phyloP scores from a whole-genome alignment of 352 stramenopile genomes.

The Phytophthora brassicae region DNA sequence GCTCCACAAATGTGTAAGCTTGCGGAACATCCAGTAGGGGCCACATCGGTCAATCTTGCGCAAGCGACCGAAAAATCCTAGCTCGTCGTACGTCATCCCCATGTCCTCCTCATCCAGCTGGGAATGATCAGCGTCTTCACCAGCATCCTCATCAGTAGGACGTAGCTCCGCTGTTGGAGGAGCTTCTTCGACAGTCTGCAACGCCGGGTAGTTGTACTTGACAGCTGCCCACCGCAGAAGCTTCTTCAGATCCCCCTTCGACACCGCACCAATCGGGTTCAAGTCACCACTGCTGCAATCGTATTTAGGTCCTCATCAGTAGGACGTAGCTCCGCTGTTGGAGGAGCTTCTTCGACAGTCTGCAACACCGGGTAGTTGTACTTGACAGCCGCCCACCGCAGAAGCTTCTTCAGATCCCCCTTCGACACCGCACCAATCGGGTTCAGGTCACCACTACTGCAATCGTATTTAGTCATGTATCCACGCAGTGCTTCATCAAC shows the following conservation, averaged over 20 bases:
- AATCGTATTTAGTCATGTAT: slow-evolving; percentile 99
- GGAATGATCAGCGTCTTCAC: slow-evolving; percentile 82
- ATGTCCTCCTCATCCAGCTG: slow-evolving; percentile 99
- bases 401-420: slow-evolving; percentile 95
- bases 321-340: slow-evolving; percentile 95
- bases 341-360: slow-evolving; percentile 93
- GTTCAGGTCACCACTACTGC: slow-evolving; percentile 97
- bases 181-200: slow-evolving; percentile 93
- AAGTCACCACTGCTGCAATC: slow-evolving; percentile 98
- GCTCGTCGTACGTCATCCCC: slow-evolving; percentile 99
- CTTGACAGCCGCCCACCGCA: slow-evolving; percentile 90
- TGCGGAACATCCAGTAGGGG: slow-evolving; percentile 94
- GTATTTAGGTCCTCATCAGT: slow-evolving; percentile 95
- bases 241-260: slow-evolving; percentile 95
- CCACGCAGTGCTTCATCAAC: slow-evolving; percentile 98
- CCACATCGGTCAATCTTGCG: slow-evolving; percentile 96
- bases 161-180: slow-evolving; percentile 96
- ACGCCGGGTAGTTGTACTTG: slow-evolving; percentile 90
- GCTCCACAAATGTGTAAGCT: slow-evolving; percentile 87
- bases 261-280: slow-evolving; percentile 98
- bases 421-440: slow-evolving; percentile 97
- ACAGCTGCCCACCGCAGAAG: slow-evolving; percentile 93
- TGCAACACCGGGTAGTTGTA: slow-evolving; percentile 92
- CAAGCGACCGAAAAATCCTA: slow-evolving; percentile 94
- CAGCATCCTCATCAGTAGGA: slow-evolving; percentile 80